Conservation (phyloP, 1,284 basidiomycete genomes). For the Ganoderma leucocontextum region DNA sequence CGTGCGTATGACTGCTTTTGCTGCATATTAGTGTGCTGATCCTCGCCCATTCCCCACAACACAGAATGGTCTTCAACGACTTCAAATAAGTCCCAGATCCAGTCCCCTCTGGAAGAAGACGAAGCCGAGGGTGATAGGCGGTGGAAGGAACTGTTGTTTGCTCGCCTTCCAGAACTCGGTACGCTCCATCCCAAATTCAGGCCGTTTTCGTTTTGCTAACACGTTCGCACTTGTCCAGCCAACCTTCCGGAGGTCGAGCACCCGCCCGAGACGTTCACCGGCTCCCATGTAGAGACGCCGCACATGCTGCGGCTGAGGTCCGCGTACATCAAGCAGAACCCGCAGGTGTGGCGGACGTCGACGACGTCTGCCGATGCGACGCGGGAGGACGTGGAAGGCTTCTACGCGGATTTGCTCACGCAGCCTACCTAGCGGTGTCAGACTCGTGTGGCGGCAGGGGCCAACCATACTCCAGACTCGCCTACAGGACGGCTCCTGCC, state of each 20-base stretch:
- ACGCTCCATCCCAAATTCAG: background rate
- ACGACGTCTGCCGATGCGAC: background rate
- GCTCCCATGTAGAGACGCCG: background rate
- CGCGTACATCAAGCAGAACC: background rate
- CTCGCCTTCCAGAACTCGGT: background rate
- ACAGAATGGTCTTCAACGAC: background rate
- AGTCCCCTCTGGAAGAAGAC: background rate
- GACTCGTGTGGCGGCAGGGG: too few relatives aligned
- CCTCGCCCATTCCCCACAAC: too few relatives aligned
- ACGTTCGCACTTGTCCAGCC: background rate
- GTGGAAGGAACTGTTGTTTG: background rate
- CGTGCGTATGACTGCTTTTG: too few relatives aligned
- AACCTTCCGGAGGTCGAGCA: background rate
- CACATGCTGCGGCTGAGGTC: background rate
- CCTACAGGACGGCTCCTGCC: too few relatives aligned
- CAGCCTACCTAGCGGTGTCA: background rate
- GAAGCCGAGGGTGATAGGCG: background rate
- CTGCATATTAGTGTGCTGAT: too few relatives aligned
- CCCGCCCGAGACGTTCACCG: background rate
- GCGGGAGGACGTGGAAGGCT: slow-evolving; percentile 1
- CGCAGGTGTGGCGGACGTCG: background rate
- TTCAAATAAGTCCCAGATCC: background rate
- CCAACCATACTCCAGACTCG: too few relatives aligned
- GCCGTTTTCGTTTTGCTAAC: background rate
- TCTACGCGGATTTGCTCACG: background rate